Evolutionary conservation across 495 filamentous ascomycete species (phyloP), one percentile per base, ranked within the genome.

Genomic region (Aspergillus funiculosus): DNA sequence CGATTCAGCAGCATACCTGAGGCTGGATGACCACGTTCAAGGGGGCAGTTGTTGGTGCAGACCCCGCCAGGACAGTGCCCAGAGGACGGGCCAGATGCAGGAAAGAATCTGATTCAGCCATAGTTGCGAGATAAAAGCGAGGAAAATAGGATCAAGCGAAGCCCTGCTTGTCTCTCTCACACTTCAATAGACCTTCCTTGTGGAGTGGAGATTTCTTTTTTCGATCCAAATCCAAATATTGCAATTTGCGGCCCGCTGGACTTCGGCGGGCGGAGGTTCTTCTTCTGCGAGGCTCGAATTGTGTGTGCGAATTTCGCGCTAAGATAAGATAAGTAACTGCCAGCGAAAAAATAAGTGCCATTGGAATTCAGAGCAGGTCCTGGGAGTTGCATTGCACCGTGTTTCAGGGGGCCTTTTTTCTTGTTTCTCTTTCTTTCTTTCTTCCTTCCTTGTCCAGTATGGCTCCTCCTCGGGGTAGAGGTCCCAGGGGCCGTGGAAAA

Each of bases 11-110:
- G 43, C 42, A 52, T 80, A 94, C 91, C 78, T 95, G 91, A 59
- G 92, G 89, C 66, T 96, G 94, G 64, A 98, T 84, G 54, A 86
- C 80, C 57, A 97, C 88, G 68, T 83, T 87, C 56, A 98, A 75
- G 65, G 92, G 94, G 64, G 88, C 81, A 58, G 86, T 94, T 47
- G 82, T 85, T 48, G 80, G 80, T 63, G 87, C 85, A 62, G 83
- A 81, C 59, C 82, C 86, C 57, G 89, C 74, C 24, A 77, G 69
- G 48, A 81, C 81, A 49, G 86, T 87, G 60, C 87, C 89, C 56
- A 98, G 74, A 44, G 92, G 92, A 59, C 92, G 81, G 60, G 91
- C 84, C 49, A 98, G 84, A 66, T 98, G 94, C 57, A 98, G 75
- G 71, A 95, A 97, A 22, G 85, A 85, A 59, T 88, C 83, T 47